A percentile compares a stretch with the other conserved stretches of the same genome.
phyloP scores from a whole-genome alignment of 2,329 filamentous ascomycete species.

The Shiraia bambusicola region DNA sequence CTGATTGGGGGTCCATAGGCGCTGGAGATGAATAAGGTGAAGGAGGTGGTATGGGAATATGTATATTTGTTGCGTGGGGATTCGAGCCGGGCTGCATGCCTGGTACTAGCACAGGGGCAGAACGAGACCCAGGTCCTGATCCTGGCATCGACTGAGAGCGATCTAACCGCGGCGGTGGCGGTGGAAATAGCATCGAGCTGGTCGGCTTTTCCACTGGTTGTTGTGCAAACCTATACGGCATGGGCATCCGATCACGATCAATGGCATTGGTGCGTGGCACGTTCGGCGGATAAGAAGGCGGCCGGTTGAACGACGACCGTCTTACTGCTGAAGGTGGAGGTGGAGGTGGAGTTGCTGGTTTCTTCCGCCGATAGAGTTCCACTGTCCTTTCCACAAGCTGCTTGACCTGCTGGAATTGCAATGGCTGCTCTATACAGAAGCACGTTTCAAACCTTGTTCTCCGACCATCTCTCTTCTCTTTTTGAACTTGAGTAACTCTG shows the following conservation, averaged over 20 bases:
- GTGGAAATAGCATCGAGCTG: conserved; percentile 18
- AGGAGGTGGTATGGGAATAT: conserved; percentile 14
- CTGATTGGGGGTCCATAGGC: conserved; percentile 7
- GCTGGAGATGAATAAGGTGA: conserved; percentile 4
- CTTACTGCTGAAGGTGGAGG: conserved; percentile 12
- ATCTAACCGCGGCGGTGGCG: conserved; percentile 26
- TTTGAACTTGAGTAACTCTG: conserved; percentile 35
- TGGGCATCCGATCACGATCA: conserved; percentile 32
- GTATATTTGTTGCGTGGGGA: conserved; percentile 16
- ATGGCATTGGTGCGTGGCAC: conserved; percentile 5
- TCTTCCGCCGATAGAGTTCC: conserved; percentile 36
- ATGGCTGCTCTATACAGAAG: conserved; percentile 37
- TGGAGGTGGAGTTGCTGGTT: conserved; percentile 17
- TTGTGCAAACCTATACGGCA: conserved; percentile 14
- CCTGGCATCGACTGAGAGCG: conserved; percentile 32
- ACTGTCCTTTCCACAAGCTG: conserved; percentile 44
- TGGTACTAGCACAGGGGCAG: conserved; percentile 19
- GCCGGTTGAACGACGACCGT: conserved; percentile 28
- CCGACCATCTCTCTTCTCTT: conserved; percentile 32
- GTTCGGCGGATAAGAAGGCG: conserved; percentile 9
- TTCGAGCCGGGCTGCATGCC: conserved; percentile 7
- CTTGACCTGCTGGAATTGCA: conserved; percentile 40
- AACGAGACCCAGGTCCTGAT: conserved; percentile 10
- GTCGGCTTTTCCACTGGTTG: conserved; percentile 24
- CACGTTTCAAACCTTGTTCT: conserved; percentile 39